Percentiles rank a stretch among this genome's conserved stretches.
phyloP scores from a whole-genome alignment of 2,329 filamentous ascomycete genomes.

The Zalaria sp. region DNA sequence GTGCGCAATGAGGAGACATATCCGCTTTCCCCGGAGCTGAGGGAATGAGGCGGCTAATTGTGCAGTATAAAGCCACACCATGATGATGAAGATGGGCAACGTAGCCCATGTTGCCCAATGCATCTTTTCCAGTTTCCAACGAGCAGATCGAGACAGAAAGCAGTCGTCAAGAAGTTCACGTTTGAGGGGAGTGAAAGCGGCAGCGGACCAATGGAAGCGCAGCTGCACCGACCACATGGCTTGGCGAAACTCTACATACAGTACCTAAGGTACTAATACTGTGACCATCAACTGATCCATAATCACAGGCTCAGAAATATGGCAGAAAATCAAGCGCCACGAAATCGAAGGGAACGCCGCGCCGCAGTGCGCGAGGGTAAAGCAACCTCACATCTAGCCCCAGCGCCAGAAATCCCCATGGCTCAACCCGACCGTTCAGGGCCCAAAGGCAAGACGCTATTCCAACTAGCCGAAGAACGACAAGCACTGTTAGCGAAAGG shows the following conservation, averaged over 20 bases:
- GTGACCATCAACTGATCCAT: too few species aligned
- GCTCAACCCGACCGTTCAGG: conserved; percentile 54
- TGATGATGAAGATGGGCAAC: conserved; percentile 26
- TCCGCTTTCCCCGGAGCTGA: conserved; percentile 63
- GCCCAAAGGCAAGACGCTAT: conserved; percentile 52
- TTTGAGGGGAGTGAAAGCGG: too few species aligned
- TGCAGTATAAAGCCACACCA: conserved; percentile 33
- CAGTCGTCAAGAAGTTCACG: too few species aligned
- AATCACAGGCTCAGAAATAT: background rate
- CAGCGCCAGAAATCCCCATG: conserved; percentile 44
- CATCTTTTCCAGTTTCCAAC: conserved; percentile 16
- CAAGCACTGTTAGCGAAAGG: conserved; percentile 26
- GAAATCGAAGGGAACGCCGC: conserved; percentile 32
- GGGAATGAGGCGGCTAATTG: conserved; percentile 41
- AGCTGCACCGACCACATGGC: too few species aligned
- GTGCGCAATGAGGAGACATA: conserved; percentile 88
- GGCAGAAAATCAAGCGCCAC: conserved; percentile 10
- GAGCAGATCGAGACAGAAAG: too few species aligned
- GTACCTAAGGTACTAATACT: too few species aligned
- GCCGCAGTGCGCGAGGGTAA: conserved; percentile 21
- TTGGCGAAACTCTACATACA: too few species aligned
- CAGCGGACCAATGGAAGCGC: too few species aligned
- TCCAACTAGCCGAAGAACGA: conserved; percentile 55
- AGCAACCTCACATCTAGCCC: conserved; percentile 24
- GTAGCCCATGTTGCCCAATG: conserved; percentile 23